Evolutionary conservation across 768 basidiomycete genomes (phyloP), one percentile per base, ranked within the genome.

Genomic region (Mycena filopes): DNA sequence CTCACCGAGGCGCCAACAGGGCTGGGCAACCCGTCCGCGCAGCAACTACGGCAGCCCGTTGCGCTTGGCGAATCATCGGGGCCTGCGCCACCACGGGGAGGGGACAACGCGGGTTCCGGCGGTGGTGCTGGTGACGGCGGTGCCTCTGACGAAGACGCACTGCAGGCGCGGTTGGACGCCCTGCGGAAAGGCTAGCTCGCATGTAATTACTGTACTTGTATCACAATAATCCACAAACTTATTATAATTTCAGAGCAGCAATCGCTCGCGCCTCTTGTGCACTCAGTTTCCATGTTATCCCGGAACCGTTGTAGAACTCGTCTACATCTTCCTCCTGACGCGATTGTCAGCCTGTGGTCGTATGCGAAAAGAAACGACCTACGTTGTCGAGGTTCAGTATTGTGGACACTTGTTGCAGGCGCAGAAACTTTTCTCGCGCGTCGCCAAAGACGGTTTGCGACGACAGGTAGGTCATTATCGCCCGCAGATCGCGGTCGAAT

Each of bases 111-210:
- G 42, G 26, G 43, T 20, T 60, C 80, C 16, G 78, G 81, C 21
- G 76, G 75, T 43, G 78, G 78, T 26, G n/a, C n/a, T n/a, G 81
- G 80, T 21, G 80, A 78, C 26, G 75, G 70, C 43, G 77, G 77
- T 6, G 78, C 77, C 21, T 81, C 89, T 1, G 97, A 96, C 69
- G 93, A 98, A 78, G 96, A 98, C 75, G 94, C 93, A 41, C 83
- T 99, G 56, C 98, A 99, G 79, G 95, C 96, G 20, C 84, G 98
- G 66, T 77, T 99, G 68, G 96, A 99, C 79, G 94, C 96, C 38
- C 82, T 99, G 56, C 86, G 95, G 66, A 84, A 90, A 72, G 87
- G 90, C 38, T 93, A 75, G 16, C 4, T 15, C 15, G 7, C 36
- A 36, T 36, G 36, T 36, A 36, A 12, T n/a, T n/a, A 31, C 40